Percentiles rank a stretch among this genome's conserved stretches.
Evolutionary conservation across 768 basidiomycete genomes (phyloP).

Genomic region (Mycena alexandri): DNA sequence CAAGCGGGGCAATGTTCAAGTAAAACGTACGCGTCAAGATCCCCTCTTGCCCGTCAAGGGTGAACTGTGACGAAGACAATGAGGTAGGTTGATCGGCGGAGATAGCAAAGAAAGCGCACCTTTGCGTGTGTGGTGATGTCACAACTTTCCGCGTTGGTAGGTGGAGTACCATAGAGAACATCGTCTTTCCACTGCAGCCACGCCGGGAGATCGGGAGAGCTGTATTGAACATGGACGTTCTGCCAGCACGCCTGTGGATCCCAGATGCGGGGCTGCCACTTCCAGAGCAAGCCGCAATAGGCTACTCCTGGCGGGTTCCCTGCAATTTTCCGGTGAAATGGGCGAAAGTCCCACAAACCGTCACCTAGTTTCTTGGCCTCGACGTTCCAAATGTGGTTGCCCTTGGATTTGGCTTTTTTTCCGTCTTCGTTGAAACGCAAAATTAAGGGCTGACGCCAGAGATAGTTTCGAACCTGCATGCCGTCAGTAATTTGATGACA

Average conservation of each 20-base stretch:
- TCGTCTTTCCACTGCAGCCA: slow-evolving; percentile 94
- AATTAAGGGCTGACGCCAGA: slow-evolving; percentile 95
- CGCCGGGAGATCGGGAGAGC: slow-evolving; percentile 82
- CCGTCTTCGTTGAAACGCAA: slow-evolving; percentile 99
- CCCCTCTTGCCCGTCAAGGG: slow-evolving; percentile 82
- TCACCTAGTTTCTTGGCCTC: slow-evolving; percentile 89
- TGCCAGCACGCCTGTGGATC: slow-evolving; percentile 93
- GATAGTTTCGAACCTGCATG: slow-evolving; percentile 87
- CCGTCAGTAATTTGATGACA: slow-evolving; percentile 29
- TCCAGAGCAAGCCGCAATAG: slow-evolving; percentile 84
- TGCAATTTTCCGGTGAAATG: slow-evolving; percentile 89
- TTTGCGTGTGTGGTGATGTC: slow-evolving; percentile 82
- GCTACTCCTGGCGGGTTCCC: slow-evolving; percentile 86
- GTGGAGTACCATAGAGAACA: slow-evolving; percentile 84
- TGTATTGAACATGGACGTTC: slow-evolving; percentile 83
- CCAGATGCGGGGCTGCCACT: slow-evolving; percentile 95
- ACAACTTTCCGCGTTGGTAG: slow-evolving; percentile 79
- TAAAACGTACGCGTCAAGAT: slow-evolving; percentile 75
- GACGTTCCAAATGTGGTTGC: slow-evolving; percentile 99
- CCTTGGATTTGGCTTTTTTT: slow-evolving; percentile 98
- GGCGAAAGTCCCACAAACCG: slow-evolving; percentile 87
- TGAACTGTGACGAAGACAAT: slow-evolving; percentile 59
- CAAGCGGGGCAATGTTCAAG: slow-evolving; percentile 77
- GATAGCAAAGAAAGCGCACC: slow-evolving; percentile 57
- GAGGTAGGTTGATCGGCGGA: slow-evolving; percentile 25